These are phyloP conservation scores for Penicillium paradoxum DNA, from an alignment of 495 filamentous ascomycete species.

Conservation along the genomic window DNA sequence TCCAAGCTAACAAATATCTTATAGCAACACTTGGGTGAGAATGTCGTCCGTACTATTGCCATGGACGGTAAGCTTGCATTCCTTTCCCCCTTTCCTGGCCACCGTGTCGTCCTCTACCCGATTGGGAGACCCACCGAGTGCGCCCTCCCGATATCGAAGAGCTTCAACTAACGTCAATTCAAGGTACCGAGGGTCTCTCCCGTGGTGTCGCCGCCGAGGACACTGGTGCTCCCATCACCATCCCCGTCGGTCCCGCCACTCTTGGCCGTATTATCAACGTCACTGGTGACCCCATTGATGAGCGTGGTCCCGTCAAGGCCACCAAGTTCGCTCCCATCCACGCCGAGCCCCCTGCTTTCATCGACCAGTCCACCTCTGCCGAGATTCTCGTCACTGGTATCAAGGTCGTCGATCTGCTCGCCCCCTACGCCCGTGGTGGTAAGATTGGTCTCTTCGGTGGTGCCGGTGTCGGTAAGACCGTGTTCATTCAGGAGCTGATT, in stretches of 20 bases:
- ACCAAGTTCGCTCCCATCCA: conserved; percentile 85
- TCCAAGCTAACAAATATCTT: conserved; percentile 20
- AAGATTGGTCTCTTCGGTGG: conserved; percentile 99
- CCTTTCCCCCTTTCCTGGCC: conserved; percentile 15
- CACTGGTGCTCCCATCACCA: conserved; percentile 92
- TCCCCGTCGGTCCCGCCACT: conserved; percentile 91
- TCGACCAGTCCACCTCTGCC: conserved; percentile 89
- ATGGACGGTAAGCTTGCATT: conserved; percentile 85
- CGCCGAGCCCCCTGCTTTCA: conserved; percentile 84
- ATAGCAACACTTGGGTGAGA: conserved; percentile 99
- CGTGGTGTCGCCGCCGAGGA: conserved; percentile 81
- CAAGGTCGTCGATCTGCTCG: conserved; percentile 98
- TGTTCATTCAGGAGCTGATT: conserved; percentile 99
- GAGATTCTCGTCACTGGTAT: conserved; percentile 98
- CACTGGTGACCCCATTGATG: conserved; percentile 99
- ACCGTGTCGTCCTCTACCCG: conserved; percentile 22
- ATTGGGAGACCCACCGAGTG: conserved; percentile 17
- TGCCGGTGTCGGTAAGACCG: conserved; percentile 99
- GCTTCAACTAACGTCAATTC: conserved; percentile 24
- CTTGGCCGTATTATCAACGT: conserved; percentile 99
- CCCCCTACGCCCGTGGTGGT: conserved; percentile 99
- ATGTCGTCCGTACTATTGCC: conserved; percentile 98
- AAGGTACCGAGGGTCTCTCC: conserved; percentile 98
- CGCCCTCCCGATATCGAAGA: background rate
- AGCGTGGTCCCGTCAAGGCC: conserved; percentile 95